These are phyloP conservation scores for Symbiotaphrina buchneri DNA, from an alignment of 495 filamentous ascomycete genomes.

Conservation along the genomic window DNA sequence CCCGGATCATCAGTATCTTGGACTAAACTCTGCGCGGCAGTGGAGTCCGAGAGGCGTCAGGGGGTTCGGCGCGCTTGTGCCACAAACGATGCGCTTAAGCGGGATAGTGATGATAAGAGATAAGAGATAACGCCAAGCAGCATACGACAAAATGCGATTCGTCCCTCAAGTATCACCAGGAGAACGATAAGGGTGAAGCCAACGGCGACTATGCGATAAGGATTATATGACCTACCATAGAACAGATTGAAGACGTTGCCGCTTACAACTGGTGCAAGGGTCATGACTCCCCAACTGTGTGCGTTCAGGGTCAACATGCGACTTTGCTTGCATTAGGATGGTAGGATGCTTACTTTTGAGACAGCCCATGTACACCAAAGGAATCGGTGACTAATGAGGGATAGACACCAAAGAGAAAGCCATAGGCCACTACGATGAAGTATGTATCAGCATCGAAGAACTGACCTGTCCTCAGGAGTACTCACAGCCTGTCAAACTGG, in stretches of 20 bases:
- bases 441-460: not conserved
- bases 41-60: too few species aligned
- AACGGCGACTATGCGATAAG: constrained; percentile 1
- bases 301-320: too few species aligned
- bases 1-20: too few species aligned
- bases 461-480: not conserved
- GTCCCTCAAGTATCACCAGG: not conserved
- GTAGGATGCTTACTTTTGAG: constrained; percentile 28
- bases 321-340: too few species aligned
- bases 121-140: not conserved
- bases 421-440: constrained; percentile 42
- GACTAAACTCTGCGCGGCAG: too few species aligned
- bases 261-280: constrained; percentile 58
- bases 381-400: constrained; percentile 72
- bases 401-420: constrained; percentile 85
- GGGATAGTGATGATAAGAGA: not conserved
- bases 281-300: constrained; percentile 73
- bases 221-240: constrained; percentile 30
- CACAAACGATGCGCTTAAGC: not conserved
- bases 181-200: constrained; percentile 4
- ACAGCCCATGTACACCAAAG: constrained; percentile 77
- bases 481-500: constrained; percentile 45
- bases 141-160: too few species aligned
- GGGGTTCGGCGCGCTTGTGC: too few species aligned
- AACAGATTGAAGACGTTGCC: constrained; percentile 84